Evolutionary conservation across 441 rosid species (phyloP).

Genomic region (Corymbia calophylla): DNA sequence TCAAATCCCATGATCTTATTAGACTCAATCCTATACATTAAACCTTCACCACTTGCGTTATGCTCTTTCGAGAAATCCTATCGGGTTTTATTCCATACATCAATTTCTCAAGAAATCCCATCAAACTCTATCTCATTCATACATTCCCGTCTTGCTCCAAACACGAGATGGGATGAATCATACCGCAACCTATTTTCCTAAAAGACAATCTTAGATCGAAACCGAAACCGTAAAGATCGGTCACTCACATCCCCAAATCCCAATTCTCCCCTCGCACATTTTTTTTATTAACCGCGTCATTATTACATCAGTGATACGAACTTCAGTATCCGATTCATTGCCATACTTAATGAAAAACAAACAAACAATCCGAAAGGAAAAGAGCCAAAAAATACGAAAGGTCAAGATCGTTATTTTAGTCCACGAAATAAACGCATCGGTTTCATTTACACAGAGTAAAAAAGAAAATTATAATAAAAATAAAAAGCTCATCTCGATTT

Average conservation of each 20-base stretch:
- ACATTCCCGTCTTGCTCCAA: neutral
- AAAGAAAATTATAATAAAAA: too few species aligned
- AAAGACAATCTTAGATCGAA: neutral
- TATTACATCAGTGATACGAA: neutral
- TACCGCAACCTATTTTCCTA: neutral
- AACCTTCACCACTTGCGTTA: too few species aligned
- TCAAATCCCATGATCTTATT: too few species aligned
- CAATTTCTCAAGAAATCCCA: too few species aligned
- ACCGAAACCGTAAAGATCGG: neutral
- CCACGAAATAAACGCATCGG: neutral
- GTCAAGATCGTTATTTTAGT: neutral
- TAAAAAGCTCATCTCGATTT: too few species aligned
- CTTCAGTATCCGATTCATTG: neutral
- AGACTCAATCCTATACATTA: too few species aligned
- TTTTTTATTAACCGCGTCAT: neutral
- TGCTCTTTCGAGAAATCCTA: too few species aligned
- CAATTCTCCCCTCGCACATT: neutral
- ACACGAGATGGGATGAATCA: neutral
- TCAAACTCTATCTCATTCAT: too few species aligned
- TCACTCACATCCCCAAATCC: neutral
- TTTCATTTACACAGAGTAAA: neutral
- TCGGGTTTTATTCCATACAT: too few species aligned
- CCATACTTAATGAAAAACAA: neutral
- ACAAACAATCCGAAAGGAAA: neutral
- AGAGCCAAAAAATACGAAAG: neutral